Base-by-base conservation (phyloP, 2,329 filamentous ascomycete genomes). In the Stachybotrys chartarum region DNA sequence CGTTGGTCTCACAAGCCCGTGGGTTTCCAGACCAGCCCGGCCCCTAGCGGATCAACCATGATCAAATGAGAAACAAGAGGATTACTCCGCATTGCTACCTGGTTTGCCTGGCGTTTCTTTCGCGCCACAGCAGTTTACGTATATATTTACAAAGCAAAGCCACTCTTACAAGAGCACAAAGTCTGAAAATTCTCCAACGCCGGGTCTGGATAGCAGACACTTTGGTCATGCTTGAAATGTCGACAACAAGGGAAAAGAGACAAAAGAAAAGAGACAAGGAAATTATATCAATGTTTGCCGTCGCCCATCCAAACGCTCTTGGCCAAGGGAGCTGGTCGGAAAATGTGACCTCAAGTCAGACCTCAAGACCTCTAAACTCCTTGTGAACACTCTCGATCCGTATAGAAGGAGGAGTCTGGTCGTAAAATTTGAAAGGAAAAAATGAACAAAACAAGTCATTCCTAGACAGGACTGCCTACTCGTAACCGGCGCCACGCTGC, bases 401-500 rank as follows among this genome's bases (percentile, higher is more conserved):
- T 10, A 14, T 42, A n/a, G 35, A 42, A 42, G 3, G 35, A 42
- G 35, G 35, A 42, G 8, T 10, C 5, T 14, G 14, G 14, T 42
- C 35, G 14, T 42, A 42, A 24, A 24, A 24, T 24, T 24, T 14
- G 6, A 14, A 30, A 50, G 14, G 7, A 50, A 17, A 50, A 48
- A 48, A 48, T 48, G 3, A 48, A 17, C n/a, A 48, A 12, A 17
- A 48, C 10, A 10, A 10, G 8, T 48, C 46, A 30, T 30, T 48
- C 24, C 10, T 10, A 17, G n/a, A 30, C 8, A 48, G 11, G 16
- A 55, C 57, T 59, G 59, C 64, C 45, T 74, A 69, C 18, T 76
- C 74, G 59, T 76, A 76, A 46, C 74, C 74, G 50, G 74, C 74
- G 57, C 74, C 74, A 57, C 74, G 74, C 60, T 76, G 74, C 74